These are phyloP conservation scores for Suillus placidus DNA, from an alignment of 768 basidiomycete species.

Conservation along the genomic window DNA sequence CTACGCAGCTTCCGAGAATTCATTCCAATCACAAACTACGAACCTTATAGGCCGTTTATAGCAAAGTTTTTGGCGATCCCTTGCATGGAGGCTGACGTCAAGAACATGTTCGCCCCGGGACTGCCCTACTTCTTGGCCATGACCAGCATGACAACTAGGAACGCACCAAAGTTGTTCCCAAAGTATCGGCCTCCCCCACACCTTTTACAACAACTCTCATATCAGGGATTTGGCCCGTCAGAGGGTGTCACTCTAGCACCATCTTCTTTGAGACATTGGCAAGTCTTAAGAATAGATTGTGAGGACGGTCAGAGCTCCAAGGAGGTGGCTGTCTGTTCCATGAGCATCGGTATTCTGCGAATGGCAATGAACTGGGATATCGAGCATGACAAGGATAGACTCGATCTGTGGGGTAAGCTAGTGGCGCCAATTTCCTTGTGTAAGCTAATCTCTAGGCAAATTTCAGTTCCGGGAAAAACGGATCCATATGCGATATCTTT, in stretches of 20 bases:
- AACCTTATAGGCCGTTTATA: slow-evolving; percentile 26
- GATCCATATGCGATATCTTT: slow-evolving; percentile 25
- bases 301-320: not conserved
- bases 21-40: slow-evolving; percentile 25
- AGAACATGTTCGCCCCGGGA: slow-evolving; percentile 27
- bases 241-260: not conserved
- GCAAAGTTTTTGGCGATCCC: slow-evolving; percentile 12
- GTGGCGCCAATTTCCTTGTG: not conserved
- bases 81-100: slow-evolving; percentile 17
- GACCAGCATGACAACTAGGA: slow-evolving; percentile 25
- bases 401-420: not conserved
- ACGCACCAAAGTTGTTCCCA: slow-evolving; percentile 22
- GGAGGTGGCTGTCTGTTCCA: not conserved
- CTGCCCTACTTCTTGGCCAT: slow-evolving; percentile 24
- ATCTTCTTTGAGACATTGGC: not conserved
- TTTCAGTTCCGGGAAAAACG: slow-evolving; percentile 18
- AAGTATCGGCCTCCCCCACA: slow-evolving; percentile 18
- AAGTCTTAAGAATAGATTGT: not conserved
- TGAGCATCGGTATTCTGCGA: not conserved
- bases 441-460: not conserved
- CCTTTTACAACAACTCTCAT: not conserved
- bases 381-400: not conserved
- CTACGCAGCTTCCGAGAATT: slow-evolving; percentile 17
- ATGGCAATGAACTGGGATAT: not conserved
- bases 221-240: not conserved